Conservation (phyloP, 208 protist genomes). For the Spongospora subterranea region DNA sequence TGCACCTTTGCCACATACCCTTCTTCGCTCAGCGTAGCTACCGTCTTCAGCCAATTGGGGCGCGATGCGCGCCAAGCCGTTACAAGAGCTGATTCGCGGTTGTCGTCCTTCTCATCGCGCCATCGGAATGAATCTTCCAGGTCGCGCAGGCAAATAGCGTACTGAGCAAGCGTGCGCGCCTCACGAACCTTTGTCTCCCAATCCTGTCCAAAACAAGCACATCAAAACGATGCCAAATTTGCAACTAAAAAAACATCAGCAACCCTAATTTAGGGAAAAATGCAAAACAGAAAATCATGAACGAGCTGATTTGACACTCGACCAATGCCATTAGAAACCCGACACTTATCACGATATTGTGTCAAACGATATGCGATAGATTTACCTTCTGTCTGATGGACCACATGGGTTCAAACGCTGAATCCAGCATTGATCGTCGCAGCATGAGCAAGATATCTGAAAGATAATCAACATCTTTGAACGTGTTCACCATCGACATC, state of each 20-base stretch:
- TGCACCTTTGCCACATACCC: neutral
- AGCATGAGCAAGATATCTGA: conserved; percentile 46
- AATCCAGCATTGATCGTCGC: conserved; percentile 45
- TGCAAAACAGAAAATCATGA: too few species aligned
- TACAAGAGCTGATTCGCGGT: conserved; percentile 36
- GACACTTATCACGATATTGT: too few species aligned
- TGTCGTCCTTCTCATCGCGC: conserved; percentile 57
- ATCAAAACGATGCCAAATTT: too few species aligned
- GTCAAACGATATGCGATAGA: neutral
- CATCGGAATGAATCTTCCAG: conserved; percentile 49
- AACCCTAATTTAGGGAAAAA: too few species aligned
- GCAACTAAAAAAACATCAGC: too few species aligned
- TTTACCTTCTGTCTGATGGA: neutral
- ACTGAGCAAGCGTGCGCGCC: conserved; percentile 26
- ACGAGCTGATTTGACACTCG: too few species aligned
- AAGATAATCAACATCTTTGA: conserved; percentile 56
- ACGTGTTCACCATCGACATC: conserved; percentile 50
- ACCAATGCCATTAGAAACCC: too few species aligned
- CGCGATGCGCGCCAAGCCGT: conserved; percentile 39
- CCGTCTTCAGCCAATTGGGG: conserved; percentile 54
- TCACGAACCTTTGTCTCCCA: conserved; percentile 39
- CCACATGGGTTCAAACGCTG: conserved; percentile 53
- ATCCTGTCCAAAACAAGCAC: neutral
- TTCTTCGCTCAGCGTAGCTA: conserved; percentile 3
- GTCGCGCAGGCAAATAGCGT: conserved; percentile 45